Base-by-base conservation (phyloP, 139 green algal species). In the Chlorella sorokiniana region DNA sequence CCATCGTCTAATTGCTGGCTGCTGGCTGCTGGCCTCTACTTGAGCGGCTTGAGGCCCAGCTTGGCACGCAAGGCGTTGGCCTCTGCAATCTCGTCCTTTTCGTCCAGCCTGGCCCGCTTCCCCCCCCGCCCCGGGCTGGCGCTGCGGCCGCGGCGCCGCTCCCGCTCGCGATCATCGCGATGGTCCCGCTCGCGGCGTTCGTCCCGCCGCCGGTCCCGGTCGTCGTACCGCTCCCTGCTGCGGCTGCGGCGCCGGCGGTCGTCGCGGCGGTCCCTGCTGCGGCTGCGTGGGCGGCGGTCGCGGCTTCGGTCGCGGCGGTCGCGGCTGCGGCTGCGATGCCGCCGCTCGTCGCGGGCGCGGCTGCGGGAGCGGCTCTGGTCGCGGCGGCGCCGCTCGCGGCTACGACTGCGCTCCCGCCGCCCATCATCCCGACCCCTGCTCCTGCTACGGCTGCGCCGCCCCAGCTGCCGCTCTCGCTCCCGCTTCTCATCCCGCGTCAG, bases 1-100 rank as follows among this genome's bases (percentile, higher is more conserved):
- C 48, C 48, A 16, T 56, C 48, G 48, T 16, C 14, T 16, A 25
- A 11, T 16, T 56, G 14, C 48, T 16, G 16, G 48, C 48, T 11
- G 48, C 48, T 11, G 16, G n/a, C n/a, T n/a, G n/a, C n/a, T n/a
- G 14, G 48, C 67, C 6, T 2, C 52, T 40, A 92, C 64, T 86
- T 87, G 14, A 95, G 81, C 29, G 93, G 93, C 44, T 94, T 93
- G 22, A 97, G 75, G 5, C 93, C 93, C 33, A 97, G 83, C 61
- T 85, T 89, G 6, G 91, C 92, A 25, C 93, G 87, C 73, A 96
- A 80, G 11, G 75, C 77, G 74, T 96, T 96, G n/a, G 86, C 86
- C 51, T 94, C 85, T 1, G 90, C 90, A n/a, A 91, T 85, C 38
- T 64, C 83, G 38, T 45, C 86, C 44, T n/a, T 82, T 33, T 38